Evolutionary conservation across 2,329 filamentous ascomycete species (phyloP), one percentile per base, ranked within the genome.

Genomic region (Dryadomyces sulphureus): DNA sequence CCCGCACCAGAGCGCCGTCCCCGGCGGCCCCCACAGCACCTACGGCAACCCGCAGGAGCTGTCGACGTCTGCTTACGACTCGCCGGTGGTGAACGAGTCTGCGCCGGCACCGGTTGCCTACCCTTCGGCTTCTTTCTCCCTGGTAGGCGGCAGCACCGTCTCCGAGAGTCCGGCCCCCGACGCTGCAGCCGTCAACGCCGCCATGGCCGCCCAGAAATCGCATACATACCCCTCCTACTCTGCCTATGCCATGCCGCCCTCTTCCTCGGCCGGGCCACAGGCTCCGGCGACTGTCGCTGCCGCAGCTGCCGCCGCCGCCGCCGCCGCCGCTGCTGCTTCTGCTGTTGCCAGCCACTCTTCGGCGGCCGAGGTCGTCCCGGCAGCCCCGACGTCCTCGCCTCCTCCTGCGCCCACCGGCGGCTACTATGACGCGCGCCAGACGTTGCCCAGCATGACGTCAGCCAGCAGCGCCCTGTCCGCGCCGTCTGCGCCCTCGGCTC

Each of bases 11-110:
- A 50, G 19, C 59, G 68, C 61, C 46, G 65, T 62, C 48, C 63
- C 58, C 17, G 63, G 61, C 47, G 75, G 73, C 16, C 79, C 78
- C 4, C 74, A 79, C 56, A 81, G 77, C 59, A 82, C 76, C 11
- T 83, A 82, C 54, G 78, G 79, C 24, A 75, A 77, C 52, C 78
- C 84, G 1, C 84, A 89, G 62, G 84, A 90, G 63, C 68, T 90
- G 41, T 81, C 83, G 22, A 87, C 84, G 0, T 84, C 82, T 1
- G 77, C 76, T 9, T 89, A 88, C 56, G 82, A 88, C 60, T 84
- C 82, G 4, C 84, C 83, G 38, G 71, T 19, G 20, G 22, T 14
- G 38, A 35, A 43, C 2, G 34, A 45, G 17, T 64, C 65, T 25
- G 62, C 57, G 51, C 63, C 64, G 39, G 59, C 61, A 16, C 27